Evolutionary conservation across 129 eudicot species (phyloP).

Genomic region (Flaveria robusta): DNA sequence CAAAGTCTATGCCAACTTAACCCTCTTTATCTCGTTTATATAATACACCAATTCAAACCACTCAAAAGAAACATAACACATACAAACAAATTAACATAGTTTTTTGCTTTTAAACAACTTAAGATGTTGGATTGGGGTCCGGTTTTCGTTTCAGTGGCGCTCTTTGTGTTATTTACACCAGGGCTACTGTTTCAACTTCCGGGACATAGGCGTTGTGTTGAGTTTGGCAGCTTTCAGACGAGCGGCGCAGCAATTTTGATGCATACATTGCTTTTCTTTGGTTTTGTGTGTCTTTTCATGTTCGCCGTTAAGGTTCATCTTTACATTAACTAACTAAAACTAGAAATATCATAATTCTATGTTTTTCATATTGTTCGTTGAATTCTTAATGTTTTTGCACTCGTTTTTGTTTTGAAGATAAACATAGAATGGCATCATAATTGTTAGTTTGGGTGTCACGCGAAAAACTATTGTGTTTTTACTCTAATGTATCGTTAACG

Average conservation of each 20-base stretch:
- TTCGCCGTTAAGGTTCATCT: slow-evolving; percentile 54
- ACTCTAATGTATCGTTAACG: not conserved
- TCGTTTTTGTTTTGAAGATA: not conserved
- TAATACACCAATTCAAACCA: slow-evolving; percentile 1
- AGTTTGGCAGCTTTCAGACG: slow-evolving; percentile 63
- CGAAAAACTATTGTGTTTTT: not conserved
- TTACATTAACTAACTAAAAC: slow-evolving; percentile 34
- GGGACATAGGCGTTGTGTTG: slow-evolving; percentile 54
- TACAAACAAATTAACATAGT: not conserved
- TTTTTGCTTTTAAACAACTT: not conserved
- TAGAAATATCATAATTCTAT: not conserved
- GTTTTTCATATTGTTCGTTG: not conserved
- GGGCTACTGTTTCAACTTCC: slow-evolving; percentile 73
- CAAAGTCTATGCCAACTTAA: slow-evolving; percentile 32
- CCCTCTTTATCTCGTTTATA: slow-evolving; percentile 15
- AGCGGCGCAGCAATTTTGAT: slow-evolving; percentile 57
- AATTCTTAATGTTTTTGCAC: not conserved
- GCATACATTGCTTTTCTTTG: slow-evolving; percentile 61
- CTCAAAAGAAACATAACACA: not conserved
- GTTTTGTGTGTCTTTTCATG: slow-evolving; percentile 58
- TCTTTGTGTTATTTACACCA: slow-evolving; percentile 63
- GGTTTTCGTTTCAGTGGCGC: slow-evolving; percentile 55
- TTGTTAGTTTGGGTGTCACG: not conserved
- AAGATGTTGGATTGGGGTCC: slow-evolving; percentile 71
- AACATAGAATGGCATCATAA: not conserved